Evolutionary conservation across 2,329 filamentous ascomycete genomes (phyloP).

Genomic region (Aspergillus aculeatus): DNA sequence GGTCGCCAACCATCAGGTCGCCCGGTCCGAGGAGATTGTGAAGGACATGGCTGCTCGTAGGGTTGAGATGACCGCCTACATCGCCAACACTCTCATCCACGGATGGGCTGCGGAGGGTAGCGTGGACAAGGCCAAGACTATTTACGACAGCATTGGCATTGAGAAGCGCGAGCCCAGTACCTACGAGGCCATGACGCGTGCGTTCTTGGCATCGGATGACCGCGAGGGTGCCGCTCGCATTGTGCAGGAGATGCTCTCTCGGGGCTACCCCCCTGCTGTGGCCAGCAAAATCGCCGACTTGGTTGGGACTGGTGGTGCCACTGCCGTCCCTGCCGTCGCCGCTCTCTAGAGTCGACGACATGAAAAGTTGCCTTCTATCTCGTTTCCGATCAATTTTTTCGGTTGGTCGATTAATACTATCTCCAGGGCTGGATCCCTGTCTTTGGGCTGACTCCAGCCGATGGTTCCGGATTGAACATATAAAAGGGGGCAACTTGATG

Average conservation of each 20-base stretch:
- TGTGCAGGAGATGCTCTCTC: slow-evolving; percentile 83
- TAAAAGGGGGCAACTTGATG: slow-evolving; percentile 26
- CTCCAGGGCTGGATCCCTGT: slow-evolving; percentile 38
- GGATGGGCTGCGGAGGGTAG: slow-evolving; percentile 88
- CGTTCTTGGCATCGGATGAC: slow-evolving; percentile 81
- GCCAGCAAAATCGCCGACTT: slow-evolving; percentile 92
- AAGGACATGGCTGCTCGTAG: slow-evolving; percentile 69
- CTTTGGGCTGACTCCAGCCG: slow-evolving; percentile 28
- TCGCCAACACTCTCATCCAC: slow-evolving; percentile 96
- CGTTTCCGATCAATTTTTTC: slow-evolving; percentile 12
- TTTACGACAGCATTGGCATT: slow-evolving; percentile 76
- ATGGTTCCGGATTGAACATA: slow-evolving; percentile 20
- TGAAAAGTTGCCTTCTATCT: slow-evolving; percentile 14
- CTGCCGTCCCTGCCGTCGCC: slow-evolving; percentile 22
- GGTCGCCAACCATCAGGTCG: slow-evolving; percentile 88
- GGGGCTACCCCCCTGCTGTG: slow-evolving; percentile 88
- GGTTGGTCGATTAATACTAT: slow-evolving; percentile 20
- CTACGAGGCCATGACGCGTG: slow-evolving; percentile 97
- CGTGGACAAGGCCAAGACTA: slow-evolving; percentile 71
- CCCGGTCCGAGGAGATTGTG: slow-evolving; percentile 71
- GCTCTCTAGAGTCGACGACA: slow-evolving; percentile 21
- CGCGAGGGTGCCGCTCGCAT: slow-evolving; percentile 70
- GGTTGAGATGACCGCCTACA: slow-evolving; percentile 91
- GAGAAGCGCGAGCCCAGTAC: slow-evolving; percentile 91
- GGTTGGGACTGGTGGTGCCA: slow-evolving; percentile 53